A percentile compares a stretch with the other conserved stretches of the same genome.
phyloP scores from a whole-genome alignment of 169 alveolate genomes.

The Cyclospora cayetanensis region DNA sequence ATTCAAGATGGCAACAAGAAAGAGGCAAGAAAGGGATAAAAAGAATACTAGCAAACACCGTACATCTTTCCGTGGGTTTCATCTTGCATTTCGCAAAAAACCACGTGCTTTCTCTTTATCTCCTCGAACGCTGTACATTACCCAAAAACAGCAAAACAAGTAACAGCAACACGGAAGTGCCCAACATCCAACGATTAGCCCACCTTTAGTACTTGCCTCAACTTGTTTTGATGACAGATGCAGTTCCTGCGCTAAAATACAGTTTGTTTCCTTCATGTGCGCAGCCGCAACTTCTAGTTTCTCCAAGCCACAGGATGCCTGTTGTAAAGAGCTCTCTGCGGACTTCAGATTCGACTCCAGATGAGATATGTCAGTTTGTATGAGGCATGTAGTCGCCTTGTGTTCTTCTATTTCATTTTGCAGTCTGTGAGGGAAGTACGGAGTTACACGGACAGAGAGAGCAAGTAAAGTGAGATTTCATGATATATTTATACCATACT shows the following conservation, averaged over 20 bases:
- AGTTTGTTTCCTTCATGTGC: slow-evolving; percentile 26
- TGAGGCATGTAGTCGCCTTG: neutral
- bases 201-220: slow-evolving; percentile 33
- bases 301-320: slow-evolving; percentile 19
- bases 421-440: no score
- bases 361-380: neutral
- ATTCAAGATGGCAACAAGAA: neutral
- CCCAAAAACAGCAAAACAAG: neutral
- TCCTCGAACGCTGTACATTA: slow-evolving; percentile 14
- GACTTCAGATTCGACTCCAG: neutral
- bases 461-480: neutral
- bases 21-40: neutral
- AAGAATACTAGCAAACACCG: no score
- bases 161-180: neutral
- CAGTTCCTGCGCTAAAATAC: neutral
- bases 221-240: neutral
- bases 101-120: neutral
- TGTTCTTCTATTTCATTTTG: neutral
- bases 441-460: neutral
- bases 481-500: neutral
- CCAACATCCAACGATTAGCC: neutral
- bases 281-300: slow-evolving; percentile 44
- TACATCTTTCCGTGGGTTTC: slow-evolving; percentile 38
- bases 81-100: slow-evolving; percentile 47
- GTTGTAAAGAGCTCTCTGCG: neutral